Evolutionary conservation across 202 grass and related monocot genomes (phyloP).

Genomic region (Eragrostis tef): DNA sequence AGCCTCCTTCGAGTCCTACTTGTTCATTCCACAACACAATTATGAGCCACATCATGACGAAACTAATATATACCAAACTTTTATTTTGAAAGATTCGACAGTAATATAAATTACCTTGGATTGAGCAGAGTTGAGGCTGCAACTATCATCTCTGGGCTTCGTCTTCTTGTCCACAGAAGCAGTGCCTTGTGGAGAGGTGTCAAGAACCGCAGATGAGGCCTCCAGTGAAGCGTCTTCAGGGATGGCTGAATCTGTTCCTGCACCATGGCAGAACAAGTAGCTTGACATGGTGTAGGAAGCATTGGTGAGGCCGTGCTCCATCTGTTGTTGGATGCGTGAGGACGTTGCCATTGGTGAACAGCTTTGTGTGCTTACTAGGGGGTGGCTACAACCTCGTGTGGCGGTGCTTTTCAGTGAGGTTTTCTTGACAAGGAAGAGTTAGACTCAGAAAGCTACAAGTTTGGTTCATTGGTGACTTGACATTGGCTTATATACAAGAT

Average conservation of each 20-base stretch:
- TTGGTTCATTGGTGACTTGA: constrained; percentile 43
- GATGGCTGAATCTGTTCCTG: constrained; percentile 30
- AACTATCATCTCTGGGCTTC: constrained; percentile 46
- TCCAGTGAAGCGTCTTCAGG: constrained; percentile 50
- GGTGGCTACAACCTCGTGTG: background rate
- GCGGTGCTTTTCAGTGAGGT: constrained; percentile 13
- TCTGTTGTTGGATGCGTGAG: constrained; percentile 52
- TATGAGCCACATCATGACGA: constrained; percentile 14
- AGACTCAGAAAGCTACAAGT: constrained; percentile 32
- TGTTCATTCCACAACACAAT: constrained; percentile 30
- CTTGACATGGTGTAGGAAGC: constrained; percentile 48
- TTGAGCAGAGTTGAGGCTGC: constrained; percentile 56
- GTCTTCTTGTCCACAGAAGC: constrained; percentile 62
- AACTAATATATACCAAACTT: too few relatives aligned
- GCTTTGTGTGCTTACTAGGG: background rate
- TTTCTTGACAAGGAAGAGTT: constrained; percentile 37
- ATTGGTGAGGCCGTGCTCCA: constrained; percentile 56
- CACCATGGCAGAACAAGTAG: constrained; percentile 55
- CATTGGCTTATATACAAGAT: constrained; percentile 64
- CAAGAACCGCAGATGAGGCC: constrained; percentile 56
- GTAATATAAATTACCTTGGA: constrained; percentile 55
- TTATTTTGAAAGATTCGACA: too few relatives aligned
- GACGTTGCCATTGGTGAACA: constrained; percentile 50
- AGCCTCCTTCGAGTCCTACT: constrained; percentile 60
- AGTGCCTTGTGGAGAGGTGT: constrained; percentile 46